Evolutionary conservation across 2,329 filamentous ascomycete species (phyloP), one percentile per base, ranked within the genome.

Genomic region (Microcera coccophila): DNA sequence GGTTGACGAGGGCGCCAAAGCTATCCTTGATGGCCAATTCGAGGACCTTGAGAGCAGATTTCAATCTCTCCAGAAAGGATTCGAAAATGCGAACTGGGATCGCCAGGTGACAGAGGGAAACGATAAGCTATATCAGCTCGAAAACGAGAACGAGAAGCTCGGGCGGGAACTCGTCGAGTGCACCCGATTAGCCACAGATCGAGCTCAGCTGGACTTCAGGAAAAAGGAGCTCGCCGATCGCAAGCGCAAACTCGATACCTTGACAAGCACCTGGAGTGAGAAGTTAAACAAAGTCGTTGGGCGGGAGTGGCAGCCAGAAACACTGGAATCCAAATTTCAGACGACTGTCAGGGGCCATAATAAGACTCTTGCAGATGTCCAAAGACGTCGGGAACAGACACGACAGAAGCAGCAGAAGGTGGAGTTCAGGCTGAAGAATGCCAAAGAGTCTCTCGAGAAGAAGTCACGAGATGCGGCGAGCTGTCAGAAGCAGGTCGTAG

Each of bases 1-100:
- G 26, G 76, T 90, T 21, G 91, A 98, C 54, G 91, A 97, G 67
- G 90, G 90, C 3, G 79, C 80, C 22, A 87, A 88, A 62, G 85
- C 86, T 19, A 73, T 87, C 3, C 73, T 96, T 5, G 85, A 93
- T 55, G 79, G 82, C 14, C 83, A 85, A 40, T 78, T 87, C 37
- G 78, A 81, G 28, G 86, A 93, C 29, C 74, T 87, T 0, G 78
- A 85, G 47, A 69, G 71, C 15, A 78, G 76, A 24, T 72, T 95
- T 14, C 66, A 75, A 36, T 74, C 76, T 40, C 74, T 80, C 3
- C 84, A 81, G 49, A 70, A 78, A n/a, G 77, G 83, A 2, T 76
- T 84, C 37, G 76, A 81, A 26, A 68, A 68, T 15, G 76, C 81
- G 10, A 76, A 81, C 11, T 88, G 84, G 71, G 90, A 95, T 48